Percentiles rank a stretch among this genome's conserved stretches.
These are phyloP conservation scores for Sclerotiophoma versabilis DNA, from an alignment of 2,329 filamentous ascomycete species.

Conservation along the genomic window DNA sequence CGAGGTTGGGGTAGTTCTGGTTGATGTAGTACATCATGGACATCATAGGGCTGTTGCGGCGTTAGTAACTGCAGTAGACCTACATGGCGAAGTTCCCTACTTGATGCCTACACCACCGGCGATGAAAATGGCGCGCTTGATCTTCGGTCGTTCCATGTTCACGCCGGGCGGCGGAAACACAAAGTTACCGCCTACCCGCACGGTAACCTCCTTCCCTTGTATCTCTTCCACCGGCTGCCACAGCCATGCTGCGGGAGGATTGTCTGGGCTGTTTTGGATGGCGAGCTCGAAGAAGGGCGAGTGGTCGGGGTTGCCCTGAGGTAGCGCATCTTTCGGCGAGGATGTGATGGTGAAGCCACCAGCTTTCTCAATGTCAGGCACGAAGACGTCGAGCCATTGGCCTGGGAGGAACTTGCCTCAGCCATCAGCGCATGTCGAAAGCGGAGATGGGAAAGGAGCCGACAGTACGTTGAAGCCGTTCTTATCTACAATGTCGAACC, in stretches of 20 bases:
- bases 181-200: slow-evolving; percentile 83
- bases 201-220: slow-evolving; percentile 63
- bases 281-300: slow-evolving; percentile 75
- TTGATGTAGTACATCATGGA: slow-evolving; percentile 73
- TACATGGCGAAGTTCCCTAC: slow-evolving; percentile 49
- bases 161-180: slow-evolving; percentile 72
- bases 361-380: slow-evolving; percentile 71
- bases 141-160: slow-evolving; percentile 43
- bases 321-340: slow-evolving; percentile 64
- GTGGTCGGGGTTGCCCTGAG: slow-evolving; percentile 30
- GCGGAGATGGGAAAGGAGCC: slow-evolving; percentile 31
- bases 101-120: slow-evolving; percentile 87
- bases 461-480: slow-evolving; percentile 57
- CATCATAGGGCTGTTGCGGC: slow-evolving; percentile 66
- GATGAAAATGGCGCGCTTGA: slow-evolving; percentile 73
- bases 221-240: slow-evolving; percentile 67
- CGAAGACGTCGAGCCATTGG: slow-evolving; percentile 87
- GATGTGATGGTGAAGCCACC: slow-evolving; percentile 92
- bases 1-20: slow-evolving; percentile 49
- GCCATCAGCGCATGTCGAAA: slow-evolving; percentile 39
- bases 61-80: slow-evolving; percentile 19
- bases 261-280: slow-evolving; percentile 73
- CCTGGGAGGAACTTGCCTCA: slow-evolving; percentile 73
- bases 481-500: slow-evolving; percentile 64
- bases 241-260: slow-evolving; percentile 78